Evolutionary conservation across 2,329 filamentous ascomycete species (phyloP), one percentile per base, ranked within the genome.

Genomic region (Xylariomycetidae sp.): DNA sequence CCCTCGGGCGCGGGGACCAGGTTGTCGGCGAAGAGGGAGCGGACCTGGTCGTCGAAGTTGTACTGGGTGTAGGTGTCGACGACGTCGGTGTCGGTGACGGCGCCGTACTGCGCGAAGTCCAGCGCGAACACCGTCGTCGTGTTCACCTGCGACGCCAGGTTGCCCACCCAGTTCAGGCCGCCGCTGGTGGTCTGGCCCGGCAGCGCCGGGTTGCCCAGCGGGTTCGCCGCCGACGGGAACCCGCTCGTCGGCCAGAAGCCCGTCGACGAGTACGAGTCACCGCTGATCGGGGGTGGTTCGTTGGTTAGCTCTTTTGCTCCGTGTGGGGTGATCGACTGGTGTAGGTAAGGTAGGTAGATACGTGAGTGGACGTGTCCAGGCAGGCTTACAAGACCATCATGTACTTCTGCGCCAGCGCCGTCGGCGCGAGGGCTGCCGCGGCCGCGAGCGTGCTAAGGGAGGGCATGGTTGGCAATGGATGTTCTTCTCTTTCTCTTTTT

Each of bases 251-350:
- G 46, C 42, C 68, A 57, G 52, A 76, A 78, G 23, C 64, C 65
- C 7, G 69, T 74, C 30, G 65, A 61, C 0, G 70, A 70, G 50
- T 76, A 77, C 3, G 70, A 74, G 46, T 77, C 69, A 26, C 73
- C 43, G 22, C 36, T 42, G 16, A n/a, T n/a, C 6, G 10, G 10
- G 13, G 10, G 67, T 79, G 19, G 29, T 37, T 5, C 37, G 31
- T 24, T 10, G 12, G 18, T 16, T 24, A 24, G 20, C 12, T 16
- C 17, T n/a, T n/a, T n/a, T n/a, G n/a, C n/a, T n/a, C n/a, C n/a
- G n/a, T n/a, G n/a, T n/a, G n/a, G n/a, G n/a, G n/a, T n/a, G n/a
- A n/a, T n/a, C n/a, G n/a, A n/a, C n/a, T n/a, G n/a, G n/a, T n/a
- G n/a, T n/a, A n/a, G 10, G 26, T 16, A 9, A 13, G 10, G n/a